Percentiles rank a stretch among this genome's conserved stretches.
These are phyloP conservation scores for Suillus subalutaceus DNA, from an alignment of 768 basidiomycete genomes.

Conservation along the genomic window DNA sequence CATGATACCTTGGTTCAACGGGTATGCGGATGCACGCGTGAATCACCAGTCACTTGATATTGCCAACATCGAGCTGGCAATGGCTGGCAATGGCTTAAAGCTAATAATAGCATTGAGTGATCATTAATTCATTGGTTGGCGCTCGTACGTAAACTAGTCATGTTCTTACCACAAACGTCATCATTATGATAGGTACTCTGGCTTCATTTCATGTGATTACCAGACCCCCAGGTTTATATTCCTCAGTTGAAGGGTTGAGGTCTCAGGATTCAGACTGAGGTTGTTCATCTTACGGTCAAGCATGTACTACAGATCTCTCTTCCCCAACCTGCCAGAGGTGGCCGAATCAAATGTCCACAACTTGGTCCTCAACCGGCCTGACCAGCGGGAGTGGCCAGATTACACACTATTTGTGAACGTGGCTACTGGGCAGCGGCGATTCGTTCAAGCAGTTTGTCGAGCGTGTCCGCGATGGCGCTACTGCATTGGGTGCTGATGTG, in stretches of 20 bases:
- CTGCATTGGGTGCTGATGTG: conserved; percentile 50
- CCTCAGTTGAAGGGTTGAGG: not conserved
- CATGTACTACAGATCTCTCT: conserved; percentile 57
- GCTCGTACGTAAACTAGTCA: no score
- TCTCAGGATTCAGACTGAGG: not conserved
- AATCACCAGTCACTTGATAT: not conserved
- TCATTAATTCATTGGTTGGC: no score
- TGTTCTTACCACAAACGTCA: no score
- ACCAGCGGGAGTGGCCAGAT: conserved; percentile 52
- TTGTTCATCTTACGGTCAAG: not conserved
- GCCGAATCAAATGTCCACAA: conserved; percentile 52
- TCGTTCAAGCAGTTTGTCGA: conserved; percentile 47
- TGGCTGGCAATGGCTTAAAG: not conserved
- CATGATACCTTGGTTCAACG: not conserved
- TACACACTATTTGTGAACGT: conserved; percentile 56
- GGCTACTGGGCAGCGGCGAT: conserved; percentile 44
- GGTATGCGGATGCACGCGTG: not conserved
- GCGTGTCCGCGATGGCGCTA: conserved; percentile 54
- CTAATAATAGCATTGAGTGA: no score
- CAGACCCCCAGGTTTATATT: no score
- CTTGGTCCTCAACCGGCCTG: conserved; percentile 51
- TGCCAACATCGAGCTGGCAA: no score
- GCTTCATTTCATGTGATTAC: no score
- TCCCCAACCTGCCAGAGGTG: conserved; percentile 47
- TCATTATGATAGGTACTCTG: no score